Evolutionary conservation across 768 basidiomycete genomes (phyloP).

Genomic region (Kwoniella sp.): DNA sequence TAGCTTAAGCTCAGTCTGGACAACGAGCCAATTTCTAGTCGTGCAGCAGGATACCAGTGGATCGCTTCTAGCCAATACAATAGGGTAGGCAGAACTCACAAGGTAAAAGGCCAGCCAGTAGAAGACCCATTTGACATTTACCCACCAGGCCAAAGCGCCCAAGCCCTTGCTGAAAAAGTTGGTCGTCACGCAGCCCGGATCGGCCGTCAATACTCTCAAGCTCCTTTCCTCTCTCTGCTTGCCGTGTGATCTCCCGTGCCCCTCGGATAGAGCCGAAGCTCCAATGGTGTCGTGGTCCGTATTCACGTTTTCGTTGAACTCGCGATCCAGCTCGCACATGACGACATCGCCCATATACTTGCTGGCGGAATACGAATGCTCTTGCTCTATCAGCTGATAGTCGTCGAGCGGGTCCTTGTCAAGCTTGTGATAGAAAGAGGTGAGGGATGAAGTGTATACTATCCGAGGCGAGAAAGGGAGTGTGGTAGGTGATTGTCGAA

Average conservation of each 20-base stretch:
- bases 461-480: conserved; percentile 50
- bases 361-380: conserved; percentile 43
- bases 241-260: background rate
- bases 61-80: too few relatives aligned
- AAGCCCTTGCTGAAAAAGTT: conserved; percentile 25
- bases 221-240: conserved; percentile 5
- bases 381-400: conserved; percentile 38
- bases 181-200: conserved; percentile 36
- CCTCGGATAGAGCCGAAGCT: background rate
- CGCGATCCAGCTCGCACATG: conserved; percentile 44
- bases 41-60: too few relatives aligned
- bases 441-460: conserved; percentile 47
- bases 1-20: too few relatives aligned
- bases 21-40: too few relatives aligned
- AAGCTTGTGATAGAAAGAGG: conserved; percentile 27
- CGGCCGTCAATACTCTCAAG: conserved; percentile 29
- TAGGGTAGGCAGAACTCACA: conserved; percentile 25
- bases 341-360: conserved; percentile 53
- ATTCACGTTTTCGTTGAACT: too few relatives aligned
- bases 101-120: conserved; percentile 34
- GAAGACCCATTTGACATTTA: conserved; percentile 21
- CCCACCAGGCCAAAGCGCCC: conserved; percentile 20
- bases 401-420: conserved; percentile 36
- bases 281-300: background rate
- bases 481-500: conserved; percentile 37